Percentiles rank a stretch among this genome's conserved stretches.
These are phyloP conservation scores for Nemania sp. DNA, from an alignment of 2,329 filamentous ascomycete species.

Conservation along the genomic window DNA sequence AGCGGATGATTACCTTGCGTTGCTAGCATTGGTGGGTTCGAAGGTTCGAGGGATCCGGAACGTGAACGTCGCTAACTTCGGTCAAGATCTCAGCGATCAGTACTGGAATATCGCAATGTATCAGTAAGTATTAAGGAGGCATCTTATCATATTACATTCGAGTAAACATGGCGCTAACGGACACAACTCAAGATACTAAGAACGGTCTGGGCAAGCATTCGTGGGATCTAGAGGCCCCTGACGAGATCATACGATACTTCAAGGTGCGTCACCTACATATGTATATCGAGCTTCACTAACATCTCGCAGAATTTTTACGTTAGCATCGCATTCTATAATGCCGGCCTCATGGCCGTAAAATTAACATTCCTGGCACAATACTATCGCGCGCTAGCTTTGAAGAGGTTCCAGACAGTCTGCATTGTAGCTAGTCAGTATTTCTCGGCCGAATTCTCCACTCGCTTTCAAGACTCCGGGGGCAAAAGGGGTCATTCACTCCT, in stretches of 20 bases:
- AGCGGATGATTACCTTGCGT: constrained; percentile 37
- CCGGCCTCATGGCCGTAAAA: constrained; percentile 42
- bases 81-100: constrained; percentile 28
- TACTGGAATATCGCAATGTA: constrained; percentile 31
- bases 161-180: neutral
- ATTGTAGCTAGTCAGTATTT: constrained; percentile 27
- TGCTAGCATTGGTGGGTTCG: constrained; percentile 46
- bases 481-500: neutral
- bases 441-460: neutral
- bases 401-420: constrained; percentile 38
- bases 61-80: constrained; percentile 4
- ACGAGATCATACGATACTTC: constrained; percentile 25
- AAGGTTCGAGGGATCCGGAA: constrained; percentile 15
- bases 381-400: constrained; percentile 42
- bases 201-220: constrained; percentile 32
- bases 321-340: constrained; percentile 45
- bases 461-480: neutral
- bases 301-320: constrained; percentile 43
- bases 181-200: constrained; percentile 30
- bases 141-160: neutral
- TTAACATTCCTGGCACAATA: constrained; percentile 43
- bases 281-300: neutral
- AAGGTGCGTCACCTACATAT: constrained; percentile 20
- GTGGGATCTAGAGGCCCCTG: constrained; percentile 26
- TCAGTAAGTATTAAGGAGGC: constrained; percentile 27